phyloP scores from a whole-genome alignment of 495 filamentous ascomycete genomes.

The Ramalina peruviana region DNA sequence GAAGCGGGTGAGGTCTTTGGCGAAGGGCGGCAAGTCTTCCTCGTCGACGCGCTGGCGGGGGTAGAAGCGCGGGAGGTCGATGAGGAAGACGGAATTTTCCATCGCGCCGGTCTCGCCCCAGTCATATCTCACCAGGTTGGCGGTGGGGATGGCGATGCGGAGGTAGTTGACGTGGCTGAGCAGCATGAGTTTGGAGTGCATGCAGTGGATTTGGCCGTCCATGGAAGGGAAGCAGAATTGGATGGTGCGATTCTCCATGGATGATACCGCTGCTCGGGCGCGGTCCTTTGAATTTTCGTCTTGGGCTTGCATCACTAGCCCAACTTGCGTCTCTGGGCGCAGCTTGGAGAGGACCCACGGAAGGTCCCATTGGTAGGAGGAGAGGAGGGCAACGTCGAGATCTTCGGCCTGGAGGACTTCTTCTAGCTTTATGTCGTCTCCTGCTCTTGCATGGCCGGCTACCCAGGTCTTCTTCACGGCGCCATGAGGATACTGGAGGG shows the following conservation, averaged over 20 bases:
- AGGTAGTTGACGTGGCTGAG: constrained; percentile 56
- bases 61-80: constrained; percentile 58
- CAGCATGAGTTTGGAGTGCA: constrained; percentile 86
- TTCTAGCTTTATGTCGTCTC: constrained; percentile 76
- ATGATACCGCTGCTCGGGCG: constrained; percentile 11
- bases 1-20: constrained; percentile 56
- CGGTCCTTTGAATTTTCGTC: constrained; percentile 32
- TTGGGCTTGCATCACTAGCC: constrained; percentile 58
- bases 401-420: constrained; percentile 66
- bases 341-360: constrained; percentile 57
- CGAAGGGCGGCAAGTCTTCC: constrained; percentile 44
- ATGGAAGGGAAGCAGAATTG: constrained; percentile 68
- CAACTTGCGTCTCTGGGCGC: constrained; percentile 38
- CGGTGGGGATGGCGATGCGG: constrained; percentile 65
- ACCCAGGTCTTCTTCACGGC: constrained; percentile 75
- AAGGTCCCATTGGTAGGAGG: constrained; percentile 76
- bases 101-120: constrained; percentile 71
- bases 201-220: constrained; percentile 47
- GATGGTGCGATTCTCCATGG: constrained; percentile 35
- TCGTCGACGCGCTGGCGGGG: constrained; percentile 16
- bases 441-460: constrained; percentile 34
- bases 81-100: constrained; percentile 79
- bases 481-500: constrained; percentile 52
- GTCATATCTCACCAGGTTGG: constrained; percentile 66
- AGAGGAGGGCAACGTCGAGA: constrained; percentile 64